Conservation (phyloP, 495 filamentous ascomycete genomes). For the Annulohypoxylon maeteangense region DNA sequence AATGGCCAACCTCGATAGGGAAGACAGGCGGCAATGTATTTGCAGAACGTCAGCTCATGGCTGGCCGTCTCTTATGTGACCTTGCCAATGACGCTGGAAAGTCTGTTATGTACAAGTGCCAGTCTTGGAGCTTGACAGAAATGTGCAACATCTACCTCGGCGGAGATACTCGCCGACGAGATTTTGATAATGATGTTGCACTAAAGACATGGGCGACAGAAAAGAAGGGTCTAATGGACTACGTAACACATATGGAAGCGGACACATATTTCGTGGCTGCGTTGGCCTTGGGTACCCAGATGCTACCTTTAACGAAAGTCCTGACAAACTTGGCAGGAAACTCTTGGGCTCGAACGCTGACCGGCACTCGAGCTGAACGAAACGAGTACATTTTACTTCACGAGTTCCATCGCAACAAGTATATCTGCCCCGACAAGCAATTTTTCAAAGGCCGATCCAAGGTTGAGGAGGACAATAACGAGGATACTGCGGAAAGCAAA, state of each 20-base stretch:
- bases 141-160: constrained; percentile 91
- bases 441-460: constrained; percentile 75
- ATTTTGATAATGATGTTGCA: constrained; percentile 86
- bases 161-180: constrained; percentile 73
- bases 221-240: constrained; percentile 89
- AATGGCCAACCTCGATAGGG: constrained; percentile 90
- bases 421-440: constrained; percentile 95
- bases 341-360: constrained; percentile 96
- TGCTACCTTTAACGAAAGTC: constrained; percentile 92
- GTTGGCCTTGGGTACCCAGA: constrained; percentile 84
- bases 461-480: constrained; percentile 68
- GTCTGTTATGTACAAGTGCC: constrained; percentile 96
- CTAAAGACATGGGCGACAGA: constrained; percentile 88
- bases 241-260: constrained; percentile 88
- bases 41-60: constrained; percentile 86
- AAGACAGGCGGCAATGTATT: constrained; percentile 89
- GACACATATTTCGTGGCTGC: constrained; percentile 97
- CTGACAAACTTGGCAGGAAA: constrained; percentile 97
- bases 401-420: constrained; percentile 95
- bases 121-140: constrained; percentile 96
- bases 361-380: constrained; percentile 93
- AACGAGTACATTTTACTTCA: constrained; percentile 99
- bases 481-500: constrained; percentile 75
- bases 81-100: constrained; percentile 96
- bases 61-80: constrained; percentile 92